A percentile compares a stretch with the other conserved stretches of the same genome.
Evolutionary conservation across 2,329 filamentous ascomycete species (phyloP).

Genomic region (Trichoderma sp.): DNA sequence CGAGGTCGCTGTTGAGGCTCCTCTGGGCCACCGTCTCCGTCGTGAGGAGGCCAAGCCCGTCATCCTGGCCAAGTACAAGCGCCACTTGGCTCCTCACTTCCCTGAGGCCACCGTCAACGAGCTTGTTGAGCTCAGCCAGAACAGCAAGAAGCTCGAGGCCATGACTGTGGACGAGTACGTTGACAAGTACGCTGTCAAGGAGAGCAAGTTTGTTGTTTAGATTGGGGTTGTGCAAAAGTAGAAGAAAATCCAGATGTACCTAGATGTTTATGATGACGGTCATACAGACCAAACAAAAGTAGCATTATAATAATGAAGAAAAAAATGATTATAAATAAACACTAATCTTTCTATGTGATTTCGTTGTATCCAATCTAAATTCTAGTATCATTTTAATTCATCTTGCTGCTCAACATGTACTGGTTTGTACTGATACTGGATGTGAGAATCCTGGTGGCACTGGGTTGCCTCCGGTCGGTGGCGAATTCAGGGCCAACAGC

Average conservation of each 20-base stretch:
- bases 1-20: slow-evolving; percentile 90
- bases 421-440: not conserved
- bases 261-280: not conserved
- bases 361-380: not conserved
- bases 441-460: not conserved
- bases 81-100: slow-evolving; percentile 85
- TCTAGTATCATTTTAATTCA: not conserved
- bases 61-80: slow-evolving; percentile 93
- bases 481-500: not conserved
- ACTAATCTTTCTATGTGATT: not conserved
- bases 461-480: slow-evolving; percentile 11
- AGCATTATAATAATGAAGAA: not conserved
- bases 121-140: slow-evolving; percentile 76
- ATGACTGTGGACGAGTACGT: slow-evolving; percentile 92
- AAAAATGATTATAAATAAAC: not conserved
- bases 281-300: not conserved
- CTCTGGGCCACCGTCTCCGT: slow-evolving; percentile 85
- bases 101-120: slow-evolving; percentile 74
- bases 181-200: slow-evolving; percentile 71
- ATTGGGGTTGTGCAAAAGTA: not conserved
- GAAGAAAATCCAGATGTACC: not conserved
- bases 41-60: slow-evolving; percentile 97
- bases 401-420: not conserved
- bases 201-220: slow-evolving; percentile 56
- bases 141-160: slow-evolving; percentile 72